These are phyloP conservation scores for Ceriops zippeliana DNA, from an alignment of 345 rosid species.

Conservation along the genomic window DNA sequence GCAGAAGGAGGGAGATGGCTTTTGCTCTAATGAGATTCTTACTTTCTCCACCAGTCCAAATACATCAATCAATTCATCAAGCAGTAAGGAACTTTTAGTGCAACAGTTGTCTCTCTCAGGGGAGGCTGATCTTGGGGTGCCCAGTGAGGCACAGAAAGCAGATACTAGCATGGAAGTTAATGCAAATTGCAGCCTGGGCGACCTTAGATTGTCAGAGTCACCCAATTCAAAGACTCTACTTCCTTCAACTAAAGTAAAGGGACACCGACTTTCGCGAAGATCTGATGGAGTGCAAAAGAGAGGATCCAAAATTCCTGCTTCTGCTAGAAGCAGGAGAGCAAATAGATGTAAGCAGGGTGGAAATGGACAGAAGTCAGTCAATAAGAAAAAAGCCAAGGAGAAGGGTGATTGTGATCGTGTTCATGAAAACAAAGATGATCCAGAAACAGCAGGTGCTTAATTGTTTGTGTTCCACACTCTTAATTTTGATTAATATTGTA, in stretches of 20 bases:
- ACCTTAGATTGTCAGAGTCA: conserved; percentile 21
- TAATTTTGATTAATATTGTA: neutral
- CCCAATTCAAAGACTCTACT: conserved; percentile 20
- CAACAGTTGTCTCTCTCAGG: conserved; percentile 20
- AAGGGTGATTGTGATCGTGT: conserved; percentile 32
- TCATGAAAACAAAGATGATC: conserved; percentile 23
- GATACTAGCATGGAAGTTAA: conserved; percentile 20
- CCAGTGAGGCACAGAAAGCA: conserved; percentile 22
- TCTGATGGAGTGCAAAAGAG: conserved; percentile 42
- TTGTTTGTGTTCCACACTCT: conserved; percentile 2
- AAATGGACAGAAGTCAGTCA: conserved; percentile 31
- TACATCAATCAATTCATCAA: conserved; percentile 32
- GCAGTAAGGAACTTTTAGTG: conserved; percentile 23
- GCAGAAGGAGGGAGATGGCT: conserved; percentile 23
- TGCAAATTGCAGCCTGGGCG: conserved; percentile 15
- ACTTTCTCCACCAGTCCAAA: conserved; percentile 24
- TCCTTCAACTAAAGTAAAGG: conserved; percentile 36
- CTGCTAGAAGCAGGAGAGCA: conserved; percentile 41
- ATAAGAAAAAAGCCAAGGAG: conserved; percentile 35
- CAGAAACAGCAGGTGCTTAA: conserved; percentile 58
- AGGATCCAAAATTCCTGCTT: conserved; percentile 42
- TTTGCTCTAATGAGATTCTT: conserved; percentile 24
- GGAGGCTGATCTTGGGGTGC: conserved; percentile 28
- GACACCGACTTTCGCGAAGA: conserved; percentile 32
- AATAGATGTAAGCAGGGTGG: conserved; percentile 32